Conservation (phyloP, 2,329 filamentous ascomycete species). For the Diaporthe citriasiana region DNA sequence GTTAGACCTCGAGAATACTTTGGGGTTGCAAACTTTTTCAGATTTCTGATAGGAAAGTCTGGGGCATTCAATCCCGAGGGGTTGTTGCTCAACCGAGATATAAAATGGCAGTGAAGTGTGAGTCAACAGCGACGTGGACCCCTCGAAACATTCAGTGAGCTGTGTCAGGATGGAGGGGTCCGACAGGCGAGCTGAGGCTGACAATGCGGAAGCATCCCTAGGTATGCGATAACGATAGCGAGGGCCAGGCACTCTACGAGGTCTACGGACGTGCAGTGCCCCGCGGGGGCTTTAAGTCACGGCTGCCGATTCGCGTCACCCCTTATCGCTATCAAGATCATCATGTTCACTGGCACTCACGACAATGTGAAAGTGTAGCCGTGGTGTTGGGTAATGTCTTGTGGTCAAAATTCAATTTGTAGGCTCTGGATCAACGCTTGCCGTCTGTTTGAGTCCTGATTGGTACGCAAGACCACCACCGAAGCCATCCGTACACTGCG, state of each 20-base stretch:
- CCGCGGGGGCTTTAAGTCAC: background rate
- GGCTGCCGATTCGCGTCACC: constrained; percentile 10
- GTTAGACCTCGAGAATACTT: background rate
- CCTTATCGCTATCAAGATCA: constrained; percentile 18
- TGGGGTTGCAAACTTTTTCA: background rate
- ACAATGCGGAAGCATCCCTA: background rate
- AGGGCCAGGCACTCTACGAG: background rate
- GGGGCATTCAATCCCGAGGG: background rate
- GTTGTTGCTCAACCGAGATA: constrained; percentile 3
- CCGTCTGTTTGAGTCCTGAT: background rate
- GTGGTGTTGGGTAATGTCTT: background rate
- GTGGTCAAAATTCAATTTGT: too few species aligned
- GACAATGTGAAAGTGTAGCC: too few species aligned
- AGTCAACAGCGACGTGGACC: constrained; percentile 15
- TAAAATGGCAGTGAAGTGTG: constrained; percentile 9
- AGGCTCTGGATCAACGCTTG: background rate
- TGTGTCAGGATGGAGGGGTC: constrained; percentile 4
- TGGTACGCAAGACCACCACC: background rate
- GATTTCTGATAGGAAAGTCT: background rate
- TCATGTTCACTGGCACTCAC: background rate
- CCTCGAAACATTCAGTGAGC: background rate
- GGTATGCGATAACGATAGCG: constrained; percentile 29
- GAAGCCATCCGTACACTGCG: too few species aligned
- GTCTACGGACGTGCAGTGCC: background rate
- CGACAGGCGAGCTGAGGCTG: constrained; percentile 17